phyloP scores from a whole-genome alignment of 345 rosid species.

The Syzygium grande region DNA sequence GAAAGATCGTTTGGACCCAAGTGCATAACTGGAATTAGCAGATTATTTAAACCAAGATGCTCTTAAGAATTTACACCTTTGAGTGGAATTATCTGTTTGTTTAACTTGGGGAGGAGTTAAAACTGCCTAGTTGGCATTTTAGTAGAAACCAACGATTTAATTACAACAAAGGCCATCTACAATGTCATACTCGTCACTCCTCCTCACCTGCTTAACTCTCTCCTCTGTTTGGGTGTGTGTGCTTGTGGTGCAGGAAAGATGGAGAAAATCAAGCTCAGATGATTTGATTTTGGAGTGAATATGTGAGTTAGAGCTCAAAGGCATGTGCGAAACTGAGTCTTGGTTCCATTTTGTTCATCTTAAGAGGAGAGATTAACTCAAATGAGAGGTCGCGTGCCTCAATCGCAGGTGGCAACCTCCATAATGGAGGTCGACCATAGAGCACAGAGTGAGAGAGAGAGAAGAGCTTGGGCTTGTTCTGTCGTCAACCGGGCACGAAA shows the following conservation, averaged over 20 bases:
- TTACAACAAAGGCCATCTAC: background rate
- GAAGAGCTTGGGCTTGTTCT: too few relatives aligned
- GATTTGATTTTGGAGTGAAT: too few relatives aligned
- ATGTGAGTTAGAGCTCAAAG: too few relatives aligned
- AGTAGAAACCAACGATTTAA: background rate
- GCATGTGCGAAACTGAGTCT: too few relatives aligned
- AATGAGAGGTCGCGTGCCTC: too few relatives aligned
- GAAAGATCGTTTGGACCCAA: background rate
- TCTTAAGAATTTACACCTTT: background rate
- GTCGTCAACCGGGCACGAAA: too few relatives aligned
- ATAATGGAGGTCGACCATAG: too few relatives aligned
- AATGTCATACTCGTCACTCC: background rate
- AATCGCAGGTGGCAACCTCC: too few relatives aligned
- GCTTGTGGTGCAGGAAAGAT: background rate
- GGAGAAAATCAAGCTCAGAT: slow-evolving; percentile 34
- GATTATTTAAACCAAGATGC: background rate
- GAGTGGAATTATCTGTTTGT: background rate
- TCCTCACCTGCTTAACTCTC: background rate
- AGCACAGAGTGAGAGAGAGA: too few relatives aligned
- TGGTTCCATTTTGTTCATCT: too few relatives aligned
- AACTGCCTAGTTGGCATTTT: background rate
- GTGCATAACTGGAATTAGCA: background rate
- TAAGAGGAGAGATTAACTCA: too few relatives aligned
- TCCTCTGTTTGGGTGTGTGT: background rate
- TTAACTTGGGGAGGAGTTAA: background rate